These are phyloP conservation scores for Psilocybe cubensis DNA, from an alignment of 768 basidiomycete genomes.

Conservation along the genomic window DNA sequence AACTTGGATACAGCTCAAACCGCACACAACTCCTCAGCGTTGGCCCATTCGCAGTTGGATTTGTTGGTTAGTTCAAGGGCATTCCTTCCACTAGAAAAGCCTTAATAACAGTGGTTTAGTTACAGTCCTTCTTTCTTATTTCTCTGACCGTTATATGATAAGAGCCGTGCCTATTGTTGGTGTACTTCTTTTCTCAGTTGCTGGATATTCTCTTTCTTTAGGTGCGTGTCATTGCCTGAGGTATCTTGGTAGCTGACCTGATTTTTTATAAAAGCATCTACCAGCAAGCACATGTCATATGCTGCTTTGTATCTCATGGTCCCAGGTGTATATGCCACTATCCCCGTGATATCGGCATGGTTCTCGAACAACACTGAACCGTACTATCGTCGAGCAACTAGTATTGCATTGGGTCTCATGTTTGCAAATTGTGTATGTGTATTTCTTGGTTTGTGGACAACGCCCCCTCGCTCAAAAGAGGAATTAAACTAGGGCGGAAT, in stretches of 20 bases:
- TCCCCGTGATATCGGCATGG: conserved; percentile 37
- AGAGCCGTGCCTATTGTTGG: conserved; percentile 5
- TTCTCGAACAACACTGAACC: conserved; percentile 42
- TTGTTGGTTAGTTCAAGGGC: conserved; percentile 26
- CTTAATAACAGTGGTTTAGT: conserved; percentile 7
- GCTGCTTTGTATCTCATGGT: conserved; percentile 39
- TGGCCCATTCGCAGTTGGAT: conserved; percentile 39
- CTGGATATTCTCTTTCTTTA: conserved; percentile 8
- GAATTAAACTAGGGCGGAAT: conserved; percentile 41
- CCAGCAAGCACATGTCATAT: conserved; percentile 29
- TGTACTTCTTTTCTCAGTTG: conserved; percentile 1
- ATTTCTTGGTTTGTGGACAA: too few relatives aligned
- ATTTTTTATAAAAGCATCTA: conserved; percentile 18
- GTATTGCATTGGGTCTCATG: conserved; percentile 36
- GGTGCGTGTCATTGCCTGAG: not conserved
- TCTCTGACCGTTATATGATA: conserved; percentile 4
- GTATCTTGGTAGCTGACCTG: not conserved
- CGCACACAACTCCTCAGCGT: conserved; percentile 40
- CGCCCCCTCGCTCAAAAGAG: not conserved
- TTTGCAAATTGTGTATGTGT: conserved; percentile 36
- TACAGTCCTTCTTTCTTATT: conserved; percentile 1
- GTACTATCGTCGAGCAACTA: conserved; percentile 38
- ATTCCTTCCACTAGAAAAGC: not conserved
- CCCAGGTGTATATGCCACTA: conserved; percentile 34
- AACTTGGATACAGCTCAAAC: conserved; percentile 34